Evolutionary conservation across 768 basidiomycete genomes (phyloP), one percentile per base, ranked within the genome.

Genomic region (Tulasnella sp.): DNA sequence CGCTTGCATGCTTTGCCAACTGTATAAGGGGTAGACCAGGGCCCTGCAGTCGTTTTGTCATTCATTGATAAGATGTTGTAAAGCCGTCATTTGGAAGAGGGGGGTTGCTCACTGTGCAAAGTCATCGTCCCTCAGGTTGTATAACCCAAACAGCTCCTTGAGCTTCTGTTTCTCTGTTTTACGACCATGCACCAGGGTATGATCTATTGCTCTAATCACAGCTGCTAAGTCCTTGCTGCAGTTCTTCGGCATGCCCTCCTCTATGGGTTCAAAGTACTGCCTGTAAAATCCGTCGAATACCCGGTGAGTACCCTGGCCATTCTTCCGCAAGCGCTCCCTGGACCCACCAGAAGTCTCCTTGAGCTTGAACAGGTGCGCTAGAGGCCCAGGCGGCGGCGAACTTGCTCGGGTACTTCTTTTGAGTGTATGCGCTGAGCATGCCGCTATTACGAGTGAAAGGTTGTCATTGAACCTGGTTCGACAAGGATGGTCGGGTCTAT

Each of bases 181-280:
- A 28, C 28, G 24, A 11, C 76, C 76, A 11, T 77, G 9, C 31
- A 34, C 28, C 22, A 78, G 24, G 28, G 44, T 78, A 3, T 37
- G 22, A 54, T 78, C 77, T 20, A 78, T 24, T 8, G 8, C 3
- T 46, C 60, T 72, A 34, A 78, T 72, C 18, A 40, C 80, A 24
- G 42, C 48, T 9, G 69, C 76, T 5, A 58, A 64, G 58, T 81
- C 80, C 1, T 60, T 44, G 28, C 80, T 81, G 72, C 80, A 81
- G 41, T 81, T 81, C 77, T 78, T 72, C 20, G 80, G 80, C 80
- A 81, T 81, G 14, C 77, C 58, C 28, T 77, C 77, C n/a, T 78
- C 77, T 48, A 81, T 81, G 11, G 64, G 48, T 14, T 75, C 74
- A 14, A 37, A 69, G 64, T 69, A 69, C 34, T 69, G 64, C 64